These are phyloP conservation scores for Amesomyces nigricolor DNA, from an alignment of 2,329 filamentous ascomycete genomes.

Conservation along the genomic window DNA sequence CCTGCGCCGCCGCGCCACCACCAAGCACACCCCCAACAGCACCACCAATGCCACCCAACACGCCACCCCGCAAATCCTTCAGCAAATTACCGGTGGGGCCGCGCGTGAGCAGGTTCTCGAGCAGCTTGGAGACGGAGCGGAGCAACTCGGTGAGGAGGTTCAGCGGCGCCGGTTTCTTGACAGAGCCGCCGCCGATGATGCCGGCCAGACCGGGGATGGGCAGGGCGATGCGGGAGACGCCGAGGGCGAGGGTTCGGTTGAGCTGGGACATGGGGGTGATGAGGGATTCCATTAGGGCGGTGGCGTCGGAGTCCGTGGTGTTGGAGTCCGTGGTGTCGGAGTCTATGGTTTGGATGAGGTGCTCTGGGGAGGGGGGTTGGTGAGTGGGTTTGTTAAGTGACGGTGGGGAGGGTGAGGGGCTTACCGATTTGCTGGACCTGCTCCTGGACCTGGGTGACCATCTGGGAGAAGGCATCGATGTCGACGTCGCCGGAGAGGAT, in stretches of 20 bases:
- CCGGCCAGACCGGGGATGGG: slow-evolving; percentile 4
- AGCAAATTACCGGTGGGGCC: slow-evolving; percentile 4
- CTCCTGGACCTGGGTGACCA: slow-evolving; percentile 12
- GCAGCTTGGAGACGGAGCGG: not conserved
- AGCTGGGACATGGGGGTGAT: slow-evolving; percentile 14
- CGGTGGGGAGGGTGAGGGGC: not conserved
- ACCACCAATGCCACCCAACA: slow-evolving; percentile 7
- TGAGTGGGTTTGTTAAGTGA: not conserved
- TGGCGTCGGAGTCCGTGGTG: not conserved
- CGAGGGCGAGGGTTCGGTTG: slow-evolving; percentile 10
- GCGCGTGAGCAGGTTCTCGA: slow-evolving; percentile 8
- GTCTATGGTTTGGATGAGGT: slow-evolving; percentile 8
- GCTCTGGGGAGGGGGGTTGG: not conserved
- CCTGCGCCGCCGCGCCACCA: not conserved
- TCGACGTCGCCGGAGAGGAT: not conserved
- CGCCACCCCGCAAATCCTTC: slow-evolving; percentile 7
- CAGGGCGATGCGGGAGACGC: slow-evolving; percentile 7
- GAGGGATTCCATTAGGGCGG: slow-evolving; percentile 10
- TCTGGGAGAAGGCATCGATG: slow-evolving; percentile 7
- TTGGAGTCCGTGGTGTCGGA: too few relatives aligned
- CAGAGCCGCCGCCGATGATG: not conserved
- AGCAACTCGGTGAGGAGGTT: slow-evolving; percentile 9
- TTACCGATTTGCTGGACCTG: slow-evolving; percentile 19
- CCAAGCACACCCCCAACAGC: slow-evolving; percentile 5
- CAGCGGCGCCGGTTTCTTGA: not conserved